Evolutionary conservation across 169 alveolate species (phyloP).

Genomic region (Theileria luwenshuni): DNA sequence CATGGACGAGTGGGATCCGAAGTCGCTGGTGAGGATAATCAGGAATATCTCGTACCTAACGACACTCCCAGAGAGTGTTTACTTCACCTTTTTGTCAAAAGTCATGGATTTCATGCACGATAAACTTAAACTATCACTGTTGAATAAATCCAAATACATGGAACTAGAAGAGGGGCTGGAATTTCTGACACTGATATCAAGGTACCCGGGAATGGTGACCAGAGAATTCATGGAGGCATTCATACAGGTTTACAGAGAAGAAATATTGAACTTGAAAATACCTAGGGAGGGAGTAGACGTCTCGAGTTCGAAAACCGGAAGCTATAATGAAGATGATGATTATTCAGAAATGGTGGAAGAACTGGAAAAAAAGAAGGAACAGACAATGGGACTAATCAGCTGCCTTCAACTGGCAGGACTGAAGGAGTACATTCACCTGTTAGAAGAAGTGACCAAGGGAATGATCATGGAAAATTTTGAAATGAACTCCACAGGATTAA

Average conservation of each 20-base stretch:
- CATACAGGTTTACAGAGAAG: conserved; percentile 29
- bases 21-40: conserved; percentile 28
- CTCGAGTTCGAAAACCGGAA: neutral
- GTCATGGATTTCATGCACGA: conserved; percentile 26
- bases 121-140: conserved; percentile 8
- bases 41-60: conserved; percentile 35
- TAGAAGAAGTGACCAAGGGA: neutral
- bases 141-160: conserved; percentile 34
- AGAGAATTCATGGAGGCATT: conserved; percentile 29
- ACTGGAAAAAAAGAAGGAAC: neutral
- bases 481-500: conserved; percentile 10
- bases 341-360: neutral
- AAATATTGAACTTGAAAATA: conserved; percentile 9
- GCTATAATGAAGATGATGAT: neutral
- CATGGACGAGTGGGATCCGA: conserved; percentile 20
- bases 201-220: conserved; percentile 16
- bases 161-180: conserved; percentile 30
- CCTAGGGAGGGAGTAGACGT: neutral
- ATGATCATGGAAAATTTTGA: conserved; percentile 9
- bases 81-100: conserved; percentile 22
- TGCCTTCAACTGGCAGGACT: conserved; percentile 8
- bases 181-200: conserved; percentile 16
- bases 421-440: conserved; percentile 10
- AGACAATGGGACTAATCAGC: conserved; percentile 3
- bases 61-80: conserved; percentile 44